phyloP scores from a whole-genome alignment of 495 filamentous ascomycete species.

The Penicillium herquei region DNA sequence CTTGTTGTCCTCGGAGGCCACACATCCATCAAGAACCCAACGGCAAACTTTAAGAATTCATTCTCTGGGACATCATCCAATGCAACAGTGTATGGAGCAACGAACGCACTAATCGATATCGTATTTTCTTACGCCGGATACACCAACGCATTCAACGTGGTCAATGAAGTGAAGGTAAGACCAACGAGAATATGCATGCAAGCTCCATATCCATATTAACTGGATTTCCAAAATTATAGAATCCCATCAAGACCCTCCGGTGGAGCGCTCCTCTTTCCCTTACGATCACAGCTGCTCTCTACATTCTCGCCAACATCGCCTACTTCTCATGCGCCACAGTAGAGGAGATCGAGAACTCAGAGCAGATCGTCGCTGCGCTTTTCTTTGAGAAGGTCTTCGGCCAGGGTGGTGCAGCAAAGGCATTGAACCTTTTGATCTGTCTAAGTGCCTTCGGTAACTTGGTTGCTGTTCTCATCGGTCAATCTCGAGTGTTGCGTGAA shows the following conservation, averaged over 20 bases:
- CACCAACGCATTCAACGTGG: conserved; percentile 61
- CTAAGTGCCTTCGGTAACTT: conserved; percentile 65
- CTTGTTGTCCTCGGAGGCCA: conserved; percentile 61
- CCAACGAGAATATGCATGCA: no score
- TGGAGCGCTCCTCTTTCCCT: conserved; percentile 53
- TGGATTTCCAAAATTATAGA: conserved; percentile 25
- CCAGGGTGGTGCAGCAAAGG: conserved; percentile 43
- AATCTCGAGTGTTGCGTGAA: conserved; percentile 59
- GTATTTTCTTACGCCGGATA: conserved; percentile 65
- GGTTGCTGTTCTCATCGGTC: conserved; percentile 56
- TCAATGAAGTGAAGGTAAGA: conserved; percentile 61
- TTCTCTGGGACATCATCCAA: conserved; percentile 48
- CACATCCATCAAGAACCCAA: conserved; percentile 53
- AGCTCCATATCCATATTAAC: no score
- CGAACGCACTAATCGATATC: conserved; percentile 60
- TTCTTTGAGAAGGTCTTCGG: conserved; percentile 65
- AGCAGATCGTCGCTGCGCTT: conserved; percentile 53
- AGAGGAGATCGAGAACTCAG: conserved; percentile 49
- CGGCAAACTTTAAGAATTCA: conserved; percentile 55
- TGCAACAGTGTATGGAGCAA: conserved; percentile 52
- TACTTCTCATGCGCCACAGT: conserved; percentile 60
- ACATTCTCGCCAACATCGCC: conserved; percentile 61
- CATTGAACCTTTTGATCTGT: conserved; percentile 59
- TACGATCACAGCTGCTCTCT: conserved; percentile 49
- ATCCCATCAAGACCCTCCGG: conserved; percentile 56